Evolutionary conservation across 2,329 filamentous ascomycete species (phyloP).

Genomic region (Gliomastix tumulicola): DNA sequence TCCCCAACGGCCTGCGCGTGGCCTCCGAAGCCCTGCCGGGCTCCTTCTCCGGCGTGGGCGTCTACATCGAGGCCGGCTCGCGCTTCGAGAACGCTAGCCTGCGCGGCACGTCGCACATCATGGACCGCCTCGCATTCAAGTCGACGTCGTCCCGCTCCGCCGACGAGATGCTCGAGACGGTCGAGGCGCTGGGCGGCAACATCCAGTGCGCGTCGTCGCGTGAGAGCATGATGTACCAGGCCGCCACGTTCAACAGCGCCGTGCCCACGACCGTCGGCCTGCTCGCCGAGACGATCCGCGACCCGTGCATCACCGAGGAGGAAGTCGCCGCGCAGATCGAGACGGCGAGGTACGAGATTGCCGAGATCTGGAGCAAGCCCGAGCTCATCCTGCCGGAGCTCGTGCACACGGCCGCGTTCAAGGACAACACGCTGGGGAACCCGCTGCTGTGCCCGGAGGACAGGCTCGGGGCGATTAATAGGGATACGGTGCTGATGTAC

Average conservation of each 20-base stretch:
- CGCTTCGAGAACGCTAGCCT: constrained; percentile 83
- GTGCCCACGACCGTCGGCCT: constrained; percentile 77
- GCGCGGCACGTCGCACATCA: constrained; percentile 88
- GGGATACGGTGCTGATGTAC: constrained; percentile 68
- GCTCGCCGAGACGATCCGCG: constrained; percentile 87
- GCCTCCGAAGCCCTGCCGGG: constrained; percentile 92
- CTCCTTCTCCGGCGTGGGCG: constrained; percentile 89
- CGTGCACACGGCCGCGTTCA: constrained; percentile 91
- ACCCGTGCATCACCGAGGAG: constrained; percentile 75
- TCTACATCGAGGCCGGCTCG: constrained; percentile 93
- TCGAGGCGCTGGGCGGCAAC: constrained; percentile 88
- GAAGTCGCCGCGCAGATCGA: constrained; percentile 83
- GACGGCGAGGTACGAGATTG: constrained; percentile 92
- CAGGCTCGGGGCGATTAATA: constrained; percentile 67
- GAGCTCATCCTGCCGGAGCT: constrained; percentile 93
- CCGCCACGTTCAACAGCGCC: constrained; percentile 91
- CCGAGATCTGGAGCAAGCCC: constrained; percentile 95
- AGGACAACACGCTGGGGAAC: constrained; percentile 92
- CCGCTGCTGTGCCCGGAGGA: constrained; percentile 88
- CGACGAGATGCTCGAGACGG: constrained; percentile 79
- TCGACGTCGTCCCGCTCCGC: constrained; percentile 64
- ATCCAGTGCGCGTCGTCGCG: constrained; percentile 94
- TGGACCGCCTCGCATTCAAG: constrained; percentile 94
- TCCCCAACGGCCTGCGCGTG: constrained; percentile 88
- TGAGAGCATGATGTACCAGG: constrained; percentile 98